phyloP scores from a whole-genome alignment of 257 asterid species.

The Solanum dulcamara region DNA sequence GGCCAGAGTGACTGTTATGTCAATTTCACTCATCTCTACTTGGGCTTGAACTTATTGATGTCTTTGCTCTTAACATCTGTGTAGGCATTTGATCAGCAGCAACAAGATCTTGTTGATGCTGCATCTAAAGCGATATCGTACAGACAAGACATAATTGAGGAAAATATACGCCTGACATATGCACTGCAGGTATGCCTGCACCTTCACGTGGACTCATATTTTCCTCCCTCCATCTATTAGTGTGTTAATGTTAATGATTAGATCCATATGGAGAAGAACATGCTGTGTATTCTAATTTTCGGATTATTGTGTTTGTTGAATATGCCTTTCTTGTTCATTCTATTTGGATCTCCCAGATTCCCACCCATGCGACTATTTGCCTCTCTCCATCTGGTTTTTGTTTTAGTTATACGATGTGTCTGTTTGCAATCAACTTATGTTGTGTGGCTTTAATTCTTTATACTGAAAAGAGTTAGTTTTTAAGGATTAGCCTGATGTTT shows the following conservation, averaged over 20 bases:
- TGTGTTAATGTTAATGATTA: background rate
- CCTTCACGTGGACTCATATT: background rate
- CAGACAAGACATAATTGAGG: slow-evolving; percentile 95
- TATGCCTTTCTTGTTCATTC: background rate
- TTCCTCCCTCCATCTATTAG: background rate
- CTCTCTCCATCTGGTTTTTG: background rate
- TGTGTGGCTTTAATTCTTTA: background rate
- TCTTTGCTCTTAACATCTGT: slow-evolving; percentile 7
- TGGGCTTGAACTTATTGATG: background rate
- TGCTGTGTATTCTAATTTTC: background rate
- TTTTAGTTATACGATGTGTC: background rate
- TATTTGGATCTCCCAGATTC: background rate
- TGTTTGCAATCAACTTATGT: background rate
- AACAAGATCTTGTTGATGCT: slow-evolving; percentile 96
- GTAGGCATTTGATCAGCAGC: slow-evolving; percentile 98
- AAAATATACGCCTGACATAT: slow-evolving; percentile 91
- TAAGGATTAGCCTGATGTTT: background rate
- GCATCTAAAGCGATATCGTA: slow-evolving; percentile 97
- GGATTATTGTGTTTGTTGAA: background rate
- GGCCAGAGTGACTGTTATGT: slow-evolving; percentile 11
- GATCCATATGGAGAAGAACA: background rate
- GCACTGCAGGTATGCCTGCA: slow-evolving; percentile 64
- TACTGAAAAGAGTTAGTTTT: background rate
- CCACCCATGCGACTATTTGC: background rate
- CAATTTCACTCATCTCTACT: background rate